These are phyloP conservation scores for Suillus occidentalis DNA, from an alignment of 768 basidiomycete genomes.

Conservation along the genomic window DNA sequence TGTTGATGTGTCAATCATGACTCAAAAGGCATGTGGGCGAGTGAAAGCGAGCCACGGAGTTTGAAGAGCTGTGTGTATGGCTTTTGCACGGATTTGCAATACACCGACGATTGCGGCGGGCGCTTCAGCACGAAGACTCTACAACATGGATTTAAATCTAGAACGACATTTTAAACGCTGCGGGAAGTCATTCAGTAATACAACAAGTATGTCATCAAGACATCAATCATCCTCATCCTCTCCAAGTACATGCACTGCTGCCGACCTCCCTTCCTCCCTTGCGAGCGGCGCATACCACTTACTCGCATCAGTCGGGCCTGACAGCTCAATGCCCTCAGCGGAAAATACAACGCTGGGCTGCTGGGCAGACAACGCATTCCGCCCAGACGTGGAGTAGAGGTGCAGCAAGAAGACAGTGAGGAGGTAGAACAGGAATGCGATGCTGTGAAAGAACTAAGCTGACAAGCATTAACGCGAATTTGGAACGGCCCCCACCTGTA, in stretches of 20 bases:
- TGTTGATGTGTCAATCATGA: no score
- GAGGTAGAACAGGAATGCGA: constrained; percentile 78
- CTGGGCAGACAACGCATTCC: constrained; percentile 42
- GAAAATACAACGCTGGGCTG: constrained; percentile 20
- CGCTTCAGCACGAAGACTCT: background rate
- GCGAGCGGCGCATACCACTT: constrained; percentile 73
- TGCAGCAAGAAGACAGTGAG: constrained; percentile 70
- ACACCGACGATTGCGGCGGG: no score
- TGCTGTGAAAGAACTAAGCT: constrained; percentile 34
- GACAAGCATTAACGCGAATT: background rate
- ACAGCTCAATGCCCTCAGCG: constrained; percentile 44
- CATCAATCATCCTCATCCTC: constrained; percentile 46
- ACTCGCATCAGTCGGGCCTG: constrained; percentile 30
- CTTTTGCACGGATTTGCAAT: no score
- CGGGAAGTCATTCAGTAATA: background rate
- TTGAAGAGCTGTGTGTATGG: no score
- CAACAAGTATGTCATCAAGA: background rate
- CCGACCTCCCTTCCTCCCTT: constrained; percentile 29
- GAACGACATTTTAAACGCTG: background rate
- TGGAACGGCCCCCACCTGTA: constrained; percentile 53
- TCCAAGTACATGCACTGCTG: constrained; percentile 45
- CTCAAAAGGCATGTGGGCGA: no score
- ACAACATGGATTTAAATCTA: background rate
- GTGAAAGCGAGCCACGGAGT: no score
- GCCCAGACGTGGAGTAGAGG: constrained; percentile 63